Evolutionary conservation across 2,329 filamentous ascomycete species (phyloP), one percentile per base, ranked within the genome.

Genomic region (Colletotrichum sp.): DNA sequence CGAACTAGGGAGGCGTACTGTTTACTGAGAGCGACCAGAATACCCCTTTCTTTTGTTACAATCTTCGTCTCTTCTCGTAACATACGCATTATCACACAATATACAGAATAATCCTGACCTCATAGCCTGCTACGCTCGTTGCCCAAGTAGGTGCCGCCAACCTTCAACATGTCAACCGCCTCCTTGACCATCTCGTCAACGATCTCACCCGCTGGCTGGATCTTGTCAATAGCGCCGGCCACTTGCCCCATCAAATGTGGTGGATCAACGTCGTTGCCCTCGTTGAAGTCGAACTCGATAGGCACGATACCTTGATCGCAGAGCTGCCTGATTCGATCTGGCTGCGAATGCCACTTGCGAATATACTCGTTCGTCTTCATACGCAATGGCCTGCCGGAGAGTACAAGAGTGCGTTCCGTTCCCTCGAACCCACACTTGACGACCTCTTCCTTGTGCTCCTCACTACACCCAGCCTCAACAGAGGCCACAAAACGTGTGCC

Each of bases 171-270:
- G 2, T 90, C 88, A 11, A 92, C 91, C 2, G 94, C 95, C 82
- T 96, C 92, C 24, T 85, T 84, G 12, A 98, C 94, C 95, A 98
- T 98, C 77, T 97, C 95, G 74, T 92, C 90, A n/a, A 98, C 92
- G 85, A 98, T 98, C 76, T 93, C 89, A 61, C 87, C 90, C 0
- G 96, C 96, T 0, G 96, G 95, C 86, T 97, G 92, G 73, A 98
- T 90, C 77, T 93, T 91, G 38, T 86, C 83, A 71, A 98, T 94
- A 2, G 92, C 89, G 3, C 94, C 96, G 1, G 95, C 94, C 11
- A 98, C 96, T 85, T 98, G 95, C 2, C 96, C 96, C 96, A 98
- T 98, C 80, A 98, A 82, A 83, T 96, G 95, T 15, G 96, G 96
- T 70, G 94, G 87, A 80, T 98, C 96, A 15, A 98, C 86, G 54